These are phyloP conservation scores for Smittium culicis DNA, from an alignment of 371 early-diverging fungal genomes.

Conservation along the genomic window DNA sequence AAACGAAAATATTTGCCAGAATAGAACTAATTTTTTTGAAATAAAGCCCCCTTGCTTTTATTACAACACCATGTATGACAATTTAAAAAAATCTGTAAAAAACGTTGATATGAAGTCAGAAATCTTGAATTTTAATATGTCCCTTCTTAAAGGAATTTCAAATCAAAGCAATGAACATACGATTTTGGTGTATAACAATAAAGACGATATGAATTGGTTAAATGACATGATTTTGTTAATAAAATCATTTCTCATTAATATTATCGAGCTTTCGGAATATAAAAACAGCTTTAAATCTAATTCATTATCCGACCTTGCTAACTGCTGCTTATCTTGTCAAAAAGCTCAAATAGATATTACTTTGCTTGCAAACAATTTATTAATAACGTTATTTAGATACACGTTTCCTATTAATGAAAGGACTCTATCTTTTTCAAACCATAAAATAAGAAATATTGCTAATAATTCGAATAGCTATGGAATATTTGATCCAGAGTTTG, in stretches of 20 bases:
- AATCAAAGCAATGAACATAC: no score
- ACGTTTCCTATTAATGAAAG: slow-evolving; percentile 3
- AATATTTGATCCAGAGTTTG: not conserved
- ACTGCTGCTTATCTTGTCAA: not conserved
- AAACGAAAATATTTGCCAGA: not conserved
- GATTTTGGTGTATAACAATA: not conserved
- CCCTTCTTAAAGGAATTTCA: no score
- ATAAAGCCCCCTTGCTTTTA: not conserved
- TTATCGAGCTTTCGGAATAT: not conserved
- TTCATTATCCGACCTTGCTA: not conserved
- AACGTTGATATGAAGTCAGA: not conserved
- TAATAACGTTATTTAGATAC: slow-evolving; percentile 2
- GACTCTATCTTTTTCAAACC: not conserved
- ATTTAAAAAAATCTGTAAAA: not conserved
- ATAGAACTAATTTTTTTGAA: not conserved
- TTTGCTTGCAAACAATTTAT: not conserved
- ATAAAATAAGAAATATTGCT: not conserved
- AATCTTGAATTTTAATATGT: not conserved
- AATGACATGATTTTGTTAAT: not conserved
- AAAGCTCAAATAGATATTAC: not conserved
- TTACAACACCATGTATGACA: not conserved
- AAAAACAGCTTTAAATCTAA: not conserved
- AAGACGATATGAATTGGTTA: not conserved
- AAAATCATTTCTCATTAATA: slow-evolving; percentile 1
- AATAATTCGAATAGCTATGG: not conserved